phyloP scores from a whole-genome alignment of 108 stramenopile genomes.

The Stephanodiscus triporus region DNA sequence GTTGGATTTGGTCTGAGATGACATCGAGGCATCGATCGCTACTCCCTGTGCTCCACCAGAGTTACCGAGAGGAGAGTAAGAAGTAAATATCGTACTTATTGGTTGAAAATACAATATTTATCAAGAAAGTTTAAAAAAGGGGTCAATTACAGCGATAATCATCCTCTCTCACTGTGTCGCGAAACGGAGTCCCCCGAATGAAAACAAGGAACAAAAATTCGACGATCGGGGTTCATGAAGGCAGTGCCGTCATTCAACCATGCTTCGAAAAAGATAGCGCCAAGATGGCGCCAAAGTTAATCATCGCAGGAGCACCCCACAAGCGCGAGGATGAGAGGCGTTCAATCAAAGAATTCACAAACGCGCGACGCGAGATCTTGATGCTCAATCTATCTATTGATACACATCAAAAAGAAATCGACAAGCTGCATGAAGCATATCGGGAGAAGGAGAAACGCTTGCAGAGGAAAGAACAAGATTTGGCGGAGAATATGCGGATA shows the following conservation, averaged over 20 bases:
- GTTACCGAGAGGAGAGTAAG: too few relatives aligned
- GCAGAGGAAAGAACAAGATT: conserved; percentile 13
- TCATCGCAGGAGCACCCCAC: too few relatives aligned
- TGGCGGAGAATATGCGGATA: conserved; percentile 6
- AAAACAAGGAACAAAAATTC: neutral
- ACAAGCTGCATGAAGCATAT: conserved; percentile 6
- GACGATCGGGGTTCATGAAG: too few relatives aligned
- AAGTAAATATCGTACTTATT: too few relatives aligned
- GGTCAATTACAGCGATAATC: too few relatives aligned
- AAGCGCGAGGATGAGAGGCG: neutral
- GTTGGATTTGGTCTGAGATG: too few relatives aligned
- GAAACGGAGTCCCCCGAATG: neutral
- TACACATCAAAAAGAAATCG: conserved; percentile 19
- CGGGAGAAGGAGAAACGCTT: conserved; percentile 10
- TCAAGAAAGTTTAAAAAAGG: too few relatives aligned
- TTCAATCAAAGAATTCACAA: conserved; percentile 17
- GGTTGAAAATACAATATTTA: too few relatives aligned
- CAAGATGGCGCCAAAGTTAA: neutral
- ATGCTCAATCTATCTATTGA: conserved; percentile 23
- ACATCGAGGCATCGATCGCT: too few relatives aligned
- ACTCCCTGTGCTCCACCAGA: too few relatives aligned
- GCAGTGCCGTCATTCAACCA: neutral
- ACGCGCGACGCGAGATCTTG: conserved; percentile 27
- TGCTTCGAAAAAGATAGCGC: neutral
- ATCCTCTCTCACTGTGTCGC: too few relatives aligned